phyloP scores from a whole-genome alignment of 2,329 filamentous ascomycete species.

The Geosmithia putterillii region DNA sequence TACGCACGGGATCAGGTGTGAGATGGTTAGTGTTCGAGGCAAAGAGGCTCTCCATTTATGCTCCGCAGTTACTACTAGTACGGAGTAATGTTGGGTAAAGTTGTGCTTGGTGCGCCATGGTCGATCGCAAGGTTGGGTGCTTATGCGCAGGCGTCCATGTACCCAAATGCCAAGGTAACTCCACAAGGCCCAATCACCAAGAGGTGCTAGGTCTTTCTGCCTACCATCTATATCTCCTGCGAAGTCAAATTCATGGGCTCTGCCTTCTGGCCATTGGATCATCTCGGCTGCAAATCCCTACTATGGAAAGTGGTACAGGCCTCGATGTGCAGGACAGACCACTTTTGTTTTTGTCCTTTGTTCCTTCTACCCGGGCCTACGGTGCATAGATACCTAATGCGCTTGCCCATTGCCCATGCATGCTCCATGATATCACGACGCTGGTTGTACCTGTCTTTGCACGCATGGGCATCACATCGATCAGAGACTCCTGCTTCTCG shows the following conservation, averaged over 20 bases:
- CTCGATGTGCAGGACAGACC: background rate
- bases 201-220: background rate
- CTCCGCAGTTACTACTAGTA: no score
- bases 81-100: no score
- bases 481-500: background rate
- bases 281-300: background rate
- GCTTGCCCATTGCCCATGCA: no score
- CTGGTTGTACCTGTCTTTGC: no score
- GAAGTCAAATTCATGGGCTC: background rate
- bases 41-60: no score
- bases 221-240: background rate
- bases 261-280: background rate
- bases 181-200: background rate
- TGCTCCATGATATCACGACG: no score
- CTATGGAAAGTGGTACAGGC: background rate
- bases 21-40: no score
- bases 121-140: background rate
- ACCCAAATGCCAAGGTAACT: background rate
- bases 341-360: background rate
- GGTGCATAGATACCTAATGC: background rate
- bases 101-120: no score
- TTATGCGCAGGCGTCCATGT: background rate
- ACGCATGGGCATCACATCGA: no score
- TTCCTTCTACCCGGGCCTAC: background rate
- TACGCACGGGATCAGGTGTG: no score